phyloP scores from a whole-genome alignment of 2,329 filamentous ascomycete genomes.

The Fusarium pseudocircinatum region DNA sequence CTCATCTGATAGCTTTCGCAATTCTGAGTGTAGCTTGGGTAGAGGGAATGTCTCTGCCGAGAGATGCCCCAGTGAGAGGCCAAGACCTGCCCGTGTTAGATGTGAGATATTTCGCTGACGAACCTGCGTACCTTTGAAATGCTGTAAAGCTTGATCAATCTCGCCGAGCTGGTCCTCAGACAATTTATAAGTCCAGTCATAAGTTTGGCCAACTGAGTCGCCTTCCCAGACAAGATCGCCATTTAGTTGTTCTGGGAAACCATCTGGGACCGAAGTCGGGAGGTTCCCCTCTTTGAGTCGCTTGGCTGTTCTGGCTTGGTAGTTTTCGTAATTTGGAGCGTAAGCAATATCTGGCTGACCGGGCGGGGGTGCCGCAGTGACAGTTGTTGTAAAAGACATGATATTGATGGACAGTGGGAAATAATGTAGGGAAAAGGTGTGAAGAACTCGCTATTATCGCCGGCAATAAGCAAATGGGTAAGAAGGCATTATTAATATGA shows the following conservation, averaged over 20 bases:
- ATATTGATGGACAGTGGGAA: not conserved
- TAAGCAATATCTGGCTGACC: constrained; percentile 30
- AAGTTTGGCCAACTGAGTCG: not conserved
- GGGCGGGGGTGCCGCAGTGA: constrained; percentile 10
- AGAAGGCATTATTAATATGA: not conserved
- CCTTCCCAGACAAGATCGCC: constrained; percentile 33
- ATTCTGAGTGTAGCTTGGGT: constrained; percentile 57
- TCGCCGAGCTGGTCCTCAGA: constrained; percentile 7
- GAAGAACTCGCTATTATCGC: not conserved
- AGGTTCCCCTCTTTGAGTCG: not conserved
- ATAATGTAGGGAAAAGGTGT: not conserved
- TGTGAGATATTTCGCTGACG: no score
- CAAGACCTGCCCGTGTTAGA: constrained; percentile 4
- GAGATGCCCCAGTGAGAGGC: constrained; percentile 44
- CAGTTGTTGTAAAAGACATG: constrained; percentile 16
- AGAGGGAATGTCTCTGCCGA: constrained; percentile 64
- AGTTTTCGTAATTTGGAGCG: constrained; percentile 22
- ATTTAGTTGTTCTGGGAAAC: constrained; percentile 1
- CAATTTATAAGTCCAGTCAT: constrained; percentile 18
- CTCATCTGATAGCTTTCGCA: constrained; percentile 63
- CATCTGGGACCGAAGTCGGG: not conserved
- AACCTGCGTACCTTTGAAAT: constrained; percentile 18
- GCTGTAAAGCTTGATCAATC: constrained; percentile 6
- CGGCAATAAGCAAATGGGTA: not conserved
- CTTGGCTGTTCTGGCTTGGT: not conserved